Conservation (phyloP, 2,329 filamentous ascomycete species). For the Calonectria henricotiae region DNA sequence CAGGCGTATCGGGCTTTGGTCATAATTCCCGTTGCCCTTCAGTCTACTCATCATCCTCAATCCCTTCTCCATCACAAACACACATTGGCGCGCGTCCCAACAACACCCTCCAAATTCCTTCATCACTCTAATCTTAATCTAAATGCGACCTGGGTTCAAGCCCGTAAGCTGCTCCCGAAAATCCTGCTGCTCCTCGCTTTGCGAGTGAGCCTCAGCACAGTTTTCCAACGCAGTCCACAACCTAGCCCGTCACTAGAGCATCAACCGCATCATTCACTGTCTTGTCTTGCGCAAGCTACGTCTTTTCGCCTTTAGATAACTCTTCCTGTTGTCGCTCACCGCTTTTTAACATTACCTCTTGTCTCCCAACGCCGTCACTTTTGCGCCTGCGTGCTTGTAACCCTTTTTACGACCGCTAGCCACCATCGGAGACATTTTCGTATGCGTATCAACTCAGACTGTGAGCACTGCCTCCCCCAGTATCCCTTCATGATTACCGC, state of each 20-base stretch:
- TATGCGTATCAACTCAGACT: background rate
- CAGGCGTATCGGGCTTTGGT: background rate
- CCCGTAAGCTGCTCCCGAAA: background rate
- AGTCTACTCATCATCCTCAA: conserved; percentile 3
- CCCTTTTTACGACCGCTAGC: background rate
- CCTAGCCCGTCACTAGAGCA: background rate
- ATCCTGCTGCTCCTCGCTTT: background rate
- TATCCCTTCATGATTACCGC: background rate
- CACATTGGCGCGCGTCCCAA: background rate
- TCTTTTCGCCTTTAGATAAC: background rate
- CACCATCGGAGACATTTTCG: background rate
- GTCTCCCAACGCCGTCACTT: background rate
- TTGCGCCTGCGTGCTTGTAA: background rate
- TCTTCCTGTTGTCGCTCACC: background rate
- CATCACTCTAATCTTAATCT: conserved; percentile 5
- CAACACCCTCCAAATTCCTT: background rate
- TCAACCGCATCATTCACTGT: background rate
- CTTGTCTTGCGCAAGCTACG: background rate
- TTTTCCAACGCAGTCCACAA: background rate
- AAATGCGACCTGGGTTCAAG: background rate
- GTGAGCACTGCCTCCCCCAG: background rate
- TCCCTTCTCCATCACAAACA: conserved; percentile 5
- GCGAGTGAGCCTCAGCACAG: background rate
- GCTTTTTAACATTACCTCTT: too few relatives aligned
- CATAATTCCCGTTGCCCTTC: background rate